Conservation (phyloP, 768 basidiomycete genomes). For the Rossbeevera mucosa region DNA sequence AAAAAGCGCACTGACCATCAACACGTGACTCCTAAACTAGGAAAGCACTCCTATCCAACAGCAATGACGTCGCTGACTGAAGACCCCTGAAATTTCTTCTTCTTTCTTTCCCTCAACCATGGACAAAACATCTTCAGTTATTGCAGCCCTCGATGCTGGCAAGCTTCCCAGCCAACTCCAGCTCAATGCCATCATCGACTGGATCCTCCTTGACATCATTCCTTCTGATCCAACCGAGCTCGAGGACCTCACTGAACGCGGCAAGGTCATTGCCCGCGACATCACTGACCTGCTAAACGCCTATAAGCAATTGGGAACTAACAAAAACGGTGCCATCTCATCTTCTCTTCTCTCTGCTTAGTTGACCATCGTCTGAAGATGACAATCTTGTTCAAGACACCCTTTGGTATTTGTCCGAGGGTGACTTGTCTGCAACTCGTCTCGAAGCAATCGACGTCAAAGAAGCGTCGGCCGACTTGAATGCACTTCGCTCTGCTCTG, state of each 20-base stretch:
- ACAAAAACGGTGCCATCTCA: slow-evolving; percentile 52
- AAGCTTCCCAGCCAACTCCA: slow-evolving; percentile 66
- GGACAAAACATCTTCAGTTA: slow-evolving; percentile 58
- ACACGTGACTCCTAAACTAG: slow-evolving; percentile 22
- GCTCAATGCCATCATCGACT: slow-evolving; percentile 48
- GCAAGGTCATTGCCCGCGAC: slow-evolving; percentile 46
- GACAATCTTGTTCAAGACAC: slow-evolving; percentile 64
- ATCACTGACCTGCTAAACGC: slow-evolving; percentile 51
- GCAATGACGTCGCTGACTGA: background rate
- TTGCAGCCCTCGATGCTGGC: slow-evolving; percentile 67
- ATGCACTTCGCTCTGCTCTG: slow-evolving; percentile 46
- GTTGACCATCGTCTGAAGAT: slow-evolving; percentile 33
- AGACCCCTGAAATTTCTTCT: background rate
- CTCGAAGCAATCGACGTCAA: slow-evolving; percentile 38
- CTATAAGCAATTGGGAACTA: slow-evolving; percentile 47
- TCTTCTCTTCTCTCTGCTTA: background rate
- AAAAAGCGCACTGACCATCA: slow-evolving; percentile 21
- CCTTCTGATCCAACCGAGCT: slow-evolving; percentile 37
- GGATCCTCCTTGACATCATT: slow-evolving; percentile 46
- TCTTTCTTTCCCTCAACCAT: slow-evolving; percentile 32
- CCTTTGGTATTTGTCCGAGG: slow-evolving; percentile 59
- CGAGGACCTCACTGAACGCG: slow-evolving; percentile 50
- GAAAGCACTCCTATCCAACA: slow-evolving; percentile 15
- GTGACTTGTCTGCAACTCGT: slow-evolving; percentile 41
- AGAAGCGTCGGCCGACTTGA: slow-evolving; percentile 46